phyloP scores from a whole-genome alignment of 2,329 filamentous ascomycete species.

The Epichloe coenophiala region DNA sequence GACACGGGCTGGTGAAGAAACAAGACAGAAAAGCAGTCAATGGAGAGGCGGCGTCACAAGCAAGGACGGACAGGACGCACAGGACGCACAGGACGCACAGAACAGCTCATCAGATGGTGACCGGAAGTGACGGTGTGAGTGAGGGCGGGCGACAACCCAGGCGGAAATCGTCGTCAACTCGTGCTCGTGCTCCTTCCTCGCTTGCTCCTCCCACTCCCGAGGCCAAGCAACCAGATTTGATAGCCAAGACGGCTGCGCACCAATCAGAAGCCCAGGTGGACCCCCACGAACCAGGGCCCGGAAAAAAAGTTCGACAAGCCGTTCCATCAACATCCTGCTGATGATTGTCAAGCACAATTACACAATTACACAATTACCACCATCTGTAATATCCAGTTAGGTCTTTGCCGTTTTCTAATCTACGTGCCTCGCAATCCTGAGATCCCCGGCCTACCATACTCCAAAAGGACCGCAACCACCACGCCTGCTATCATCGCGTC shows the following conservation, averaged over 20 bases:
- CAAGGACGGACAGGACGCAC: neutral
- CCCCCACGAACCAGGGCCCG: constrained; percentile 12
- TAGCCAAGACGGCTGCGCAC: constrained; percentile 1
- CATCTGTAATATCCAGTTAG: neutral
- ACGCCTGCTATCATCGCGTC: neutral
- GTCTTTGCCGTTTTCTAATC: neutral
- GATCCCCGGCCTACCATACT: too few relatives aligned
- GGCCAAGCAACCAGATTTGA: too few relatives aligned
- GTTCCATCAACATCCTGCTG: too few relatives aligned
- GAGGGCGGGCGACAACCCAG: too few relatives aligned
- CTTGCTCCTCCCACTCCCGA: too few relatives aligned
- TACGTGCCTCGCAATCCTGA: neutral
- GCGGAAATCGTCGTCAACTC: too few relatives aligned
- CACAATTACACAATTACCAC: neutral
- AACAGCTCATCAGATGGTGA: too few relatives aligned
- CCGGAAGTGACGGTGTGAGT: too few relatives aligned
- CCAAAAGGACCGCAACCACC: neutral
- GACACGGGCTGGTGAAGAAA: neutral
- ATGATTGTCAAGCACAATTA: too few relatives aligned
- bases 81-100: too few relatives aligned
- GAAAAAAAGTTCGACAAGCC: constrained; percentile 13
- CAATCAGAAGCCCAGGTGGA: constrained; percentile 13
- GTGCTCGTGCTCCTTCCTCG: too few relatives aligned
- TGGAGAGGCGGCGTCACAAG: constrained; percentile 3
- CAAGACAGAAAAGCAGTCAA: neutral